phyloP scores from a whole-genome alignment of 768 basidiomycete species.

The Kwoniella sp. region DNA sequence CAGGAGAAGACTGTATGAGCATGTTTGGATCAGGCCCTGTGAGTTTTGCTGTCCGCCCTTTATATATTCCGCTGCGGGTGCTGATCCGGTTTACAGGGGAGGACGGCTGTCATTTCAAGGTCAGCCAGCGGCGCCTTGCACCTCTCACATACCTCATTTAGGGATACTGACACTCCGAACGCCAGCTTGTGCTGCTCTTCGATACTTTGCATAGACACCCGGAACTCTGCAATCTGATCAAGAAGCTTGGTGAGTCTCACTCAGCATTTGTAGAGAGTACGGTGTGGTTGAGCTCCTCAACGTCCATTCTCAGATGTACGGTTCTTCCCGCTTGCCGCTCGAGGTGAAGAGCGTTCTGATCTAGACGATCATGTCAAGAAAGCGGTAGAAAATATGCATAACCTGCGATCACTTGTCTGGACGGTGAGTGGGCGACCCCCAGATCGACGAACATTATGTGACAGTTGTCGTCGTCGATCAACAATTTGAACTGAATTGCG shows the following conservation, averaged over 20 bases:
- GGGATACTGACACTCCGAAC: constrained; percentile 19
- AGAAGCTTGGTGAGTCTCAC: constrained; percentile 32
- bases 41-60: constrained; percentile 6
- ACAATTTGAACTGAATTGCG: neutral
- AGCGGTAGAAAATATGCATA: constrained; percentile 36
- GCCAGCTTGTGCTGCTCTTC: constrained; percentile 39
- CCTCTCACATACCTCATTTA: neutral
- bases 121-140: constrained; percentile 7
- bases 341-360: constrained; percentile 36
- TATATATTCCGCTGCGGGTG: neutral
- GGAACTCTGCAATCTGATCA: constrained; percentile 38
- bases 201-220: constrained; percentile 33
- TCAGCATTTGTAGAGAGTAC: neutral
- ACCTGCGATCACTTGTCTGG: constrained; percentile 42
- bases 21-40: constrained; percentile 50
- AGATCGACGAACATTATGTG: too few relatives aligned
- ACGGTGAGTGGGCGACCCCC: constrained; percentile 45
- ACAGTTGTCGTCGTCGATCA: neutral
- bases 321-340: constrained; percentile 39
- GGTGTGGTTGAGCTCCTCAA: neutral
- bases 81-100: constrained; percentile 31
- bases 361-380: constrained; percentile 42
- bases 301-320: constrained; percentile 41
- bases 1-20: constrained; percentile 36
- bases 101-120: constrained; percentile 40